These are phyloP conservation scores for Tulasnella sp. DNA, from an alignment of 768 basidiomycete genomes.

Conservation along the genomic window DNA sequence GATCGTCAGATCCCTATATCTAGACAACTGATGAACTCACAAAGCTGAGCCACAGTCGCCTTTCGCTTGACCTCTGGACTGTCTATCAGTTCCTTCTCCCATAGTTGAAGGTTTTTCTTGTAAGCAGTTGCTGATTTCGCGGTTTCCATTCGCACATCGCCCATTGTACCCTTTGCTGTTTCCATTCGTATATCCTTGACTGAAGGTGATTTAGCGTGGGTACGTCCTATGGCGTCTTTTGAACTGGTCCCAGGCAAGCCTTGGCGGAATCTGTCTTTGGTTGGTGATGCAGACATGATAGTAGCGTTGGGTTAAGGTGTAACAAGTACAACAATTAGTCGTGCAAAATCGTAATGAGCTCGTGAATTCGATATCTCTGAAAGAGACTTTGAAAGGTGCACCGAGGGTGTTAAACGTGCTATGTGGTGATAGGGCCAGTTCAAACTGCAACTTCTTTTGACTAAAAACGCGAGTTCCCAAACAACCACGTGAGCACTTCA, in stretches of 20 bases:
- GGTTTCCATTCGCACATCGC: conserved; percentile 51
- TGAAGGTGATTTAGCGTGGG: conserved; percentile 4
- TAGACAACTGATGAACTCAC: conserved; percentile 31
- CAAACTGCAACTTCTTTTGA: no score
- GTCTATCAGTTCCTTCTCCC: conserved; percentile 78
- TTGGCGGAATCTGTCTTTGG: neutral
- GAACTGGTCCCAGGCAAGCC: no score
- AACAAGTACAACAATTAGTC: no score
- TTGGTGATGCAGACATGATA: conserved; percentile 1
- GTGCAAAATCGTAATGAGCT: no score
- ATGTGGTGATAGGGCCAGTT: no score
- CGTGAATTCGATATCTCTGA: no score
- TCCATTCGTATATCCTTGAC: conserved; percentile 57
- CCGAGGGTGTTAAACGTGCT: no score
- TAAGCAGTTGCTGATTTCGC: conserved; percentile 31
- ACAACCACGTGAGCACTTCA: no score
- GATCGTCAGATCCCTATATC: neutral
- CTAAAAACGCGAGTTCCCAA: no score
- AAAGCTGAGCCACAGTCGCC: conserved; percentile 93
- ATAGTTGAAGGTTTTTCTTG: conserved; percentile 38
- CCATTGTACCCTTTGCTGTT: conserved; percentile 49
- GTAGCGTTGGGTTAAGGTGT: no score
- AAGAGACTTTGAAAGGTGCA: no score
- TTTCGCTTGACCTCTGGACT: conserved; percentile 85
- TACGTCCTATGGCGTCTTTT: neutral